These are phyloP conservation scores for Tolypocladium ovalisporum DNA, from an alignment of 2,329 filamentous ascomycete genomes.

Conservation along the genomic window DNA sequence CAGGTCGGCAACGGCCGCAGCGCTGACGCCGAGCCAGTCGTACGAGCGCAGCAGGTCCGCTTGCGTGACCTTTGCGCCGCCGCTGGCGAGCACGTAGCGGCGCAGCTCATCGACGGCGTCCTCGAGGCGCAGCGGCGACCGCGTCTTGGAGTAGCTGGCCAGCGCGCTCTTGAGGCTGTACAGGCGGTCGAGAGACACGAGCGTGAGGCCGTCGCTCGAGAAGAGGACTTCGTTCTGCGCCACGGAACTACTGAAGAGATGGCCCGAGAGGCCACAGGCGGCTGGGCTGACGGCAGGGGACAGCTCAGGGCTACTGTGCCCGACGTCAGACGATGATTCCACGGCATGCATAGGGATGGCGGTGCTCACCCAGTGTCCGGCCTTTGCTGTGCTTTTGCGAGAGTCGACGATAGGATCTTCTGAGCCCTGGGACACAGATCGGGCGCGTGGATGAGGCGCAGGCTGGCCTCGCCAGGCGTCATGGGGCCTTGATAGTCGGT, in stretches of 20 bases:
- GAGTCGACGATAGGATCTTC: conserved; percentile 32
- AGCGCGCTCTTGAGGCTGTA: conserved; percentile 55
- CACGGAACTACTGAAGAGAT: conserved; percentile 45
- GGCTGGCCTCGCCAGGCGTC: conserved; percentile 29
- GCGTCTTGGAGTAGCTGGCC: conserved; percentile 40
- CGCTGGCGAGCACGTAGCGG: conserved; percentile 43
- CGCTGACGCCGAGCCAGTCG: conserved; percentile 42
- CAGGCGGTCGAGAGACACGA: conserved; percentile 49
- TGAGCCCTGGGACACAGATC: conserved; percentile 35
- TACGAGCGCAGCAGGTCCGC: conserved; percentile 44
- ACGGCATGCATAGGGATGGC: not conserved
- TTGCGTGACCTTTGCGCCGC: conserved; percentile 36
- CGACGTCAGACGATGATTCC: not conserved
- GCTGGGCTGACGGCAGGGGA: conserved; percentile 30
- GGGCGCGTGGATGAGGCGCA: conserved; percentile 39
- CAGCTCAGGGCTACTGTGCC: conserved; percentile 23
- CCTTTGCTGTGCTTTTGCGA: conserved; percentile 42
- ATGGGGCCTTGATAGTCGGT: conserved; percentile 11
- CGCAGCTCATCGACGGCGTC: conserved; percentile 54
- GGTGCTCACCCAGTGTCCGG: conserved; percentile 25
- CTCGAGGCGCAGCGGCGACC: conserved; percentile 36
- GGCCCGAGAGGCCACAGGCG: conserved; percentile 33
- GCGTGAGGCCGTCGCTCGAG: conserved; percentile 45
- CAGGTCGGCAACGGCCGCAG: conserved; percentile 40
- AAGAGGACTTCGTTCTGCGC: conserved; percentile 52